A percentile compares a stretch with the other conserved stretches of the same genome.
Evolutionary conservation across 2,329 filamentous ascomycete species (phyloP).

Genomic region (Pleoardoris graminearum): DNA sequence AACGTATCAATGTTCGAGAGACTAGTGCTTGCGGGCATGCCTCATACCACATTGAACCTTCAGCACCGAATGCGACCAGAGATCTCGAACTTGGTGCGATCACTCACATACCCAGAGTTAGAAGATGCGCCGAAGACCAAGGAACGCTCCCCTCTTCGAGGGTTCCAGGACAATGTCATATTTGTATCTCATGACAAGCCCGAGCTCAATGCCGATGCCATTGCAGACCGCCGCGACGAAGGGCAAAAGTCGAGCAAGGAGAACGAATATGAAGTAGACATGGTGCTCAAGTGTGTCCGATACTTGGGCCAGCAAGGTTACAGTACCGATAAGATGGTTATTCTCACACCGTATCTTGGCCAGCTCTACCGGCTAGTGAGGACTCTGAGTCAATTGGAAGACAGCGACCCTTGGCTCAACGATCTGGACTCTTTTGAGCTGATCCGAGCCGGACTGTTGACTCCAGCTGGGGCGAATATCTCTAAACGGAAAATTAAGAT

Average conservation of each 20-base stretch:
- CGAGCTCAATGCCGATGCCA: conserved; percentile 53
- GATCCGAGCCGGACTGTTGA: conserved; percentile 64
- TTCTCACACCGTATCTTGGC: conserved; percentile 73
- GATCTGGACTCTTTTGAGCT: conserved; percentile 70
- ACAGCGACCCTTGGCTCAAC: conserved; percentile 68
- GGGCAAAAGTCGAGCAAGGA: conserved; percentile 58
- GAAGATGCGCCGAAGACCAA: conserved; percentile 58
- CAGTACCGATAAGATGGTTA: conserved; percentile 64
- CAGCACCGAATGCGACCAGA: conserved; percentile 73
- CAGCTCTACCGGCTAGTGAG: conserved; percentile 64
- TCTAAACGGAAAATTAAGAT: conserved; percentile 60
- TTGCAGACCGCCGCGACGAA: conserved; percentile 57
- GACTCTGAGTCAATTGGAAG: conserved; percentile 49
- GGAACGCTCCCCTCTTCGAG: conserved; percentile 54
- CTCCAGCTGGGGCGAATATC: conserved; percentile 55
- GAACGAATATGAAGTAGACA: conserved; percentile 67
- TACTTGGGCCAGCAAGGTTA: conserved; percentile 76
- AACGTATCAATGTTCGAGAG: conserved; percentile 72
- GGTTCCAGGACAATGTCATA: conserved; percentile 62
- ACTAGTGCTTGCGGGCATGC: conserved; percentile 60
- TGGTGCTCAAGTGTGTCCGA: conserved; percentile 66
- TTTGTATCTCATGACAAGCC: conserved; percentile 66
- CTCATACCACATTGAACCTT: conserved; percentile 58
- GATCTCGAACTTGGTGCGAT: conserved; percentile 62
- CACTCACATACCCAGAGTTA: conserved; percentile 65